phyloP scores from a whole-genome alignment of 148 eudicot species.

The Limonium bicolor region DNA sequence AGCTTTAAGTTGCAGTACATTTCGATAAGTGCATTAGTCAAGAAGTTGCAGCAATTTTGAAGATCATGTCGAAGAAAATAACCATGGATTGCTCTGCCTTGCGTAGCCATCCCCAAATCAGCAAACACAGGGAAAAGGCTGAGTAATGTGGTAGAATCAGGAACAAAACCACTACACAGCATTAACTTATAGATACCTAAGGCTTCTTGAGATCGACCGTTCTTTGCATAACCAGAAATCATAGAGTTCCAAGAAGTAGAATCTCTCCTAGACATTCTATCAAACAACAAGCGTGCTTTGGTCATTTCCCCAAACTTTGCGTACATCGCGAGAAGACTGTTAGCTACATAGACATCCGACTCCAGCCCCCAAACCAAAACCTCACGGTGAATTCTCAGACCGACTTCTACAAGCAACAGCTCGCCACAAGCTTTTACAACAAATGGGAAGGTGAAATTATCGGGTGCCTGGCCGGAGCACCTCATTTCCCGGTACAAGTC shows the following conservation, averaged over 20 bases:
- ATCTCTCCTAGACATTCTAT: constrained; percentile 29
- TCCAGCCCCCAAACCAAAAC: constrained; percentile 25
- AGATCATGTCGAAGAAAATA: too few species aligned
- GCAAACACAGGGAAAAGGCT: too few species aligned
- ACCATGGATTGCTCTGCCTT: too few species aligned
- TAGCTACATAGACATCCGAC: constrained; percentile 19
- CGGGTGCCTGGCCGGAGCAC: constrained; percentile 14
- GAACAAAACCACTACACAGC: neutral
- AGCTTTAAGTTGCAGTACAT: constrained; percentile 38
- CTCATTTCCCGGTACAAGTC: constrained; percentile 14
- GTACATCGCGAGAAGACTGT: constrained; percentile 33
- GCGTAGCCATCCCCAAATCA: constrained; percentile 24
- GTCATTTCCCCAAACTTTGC: constrained; percentile 8
- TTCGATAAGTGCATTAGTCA: too few species aligned
- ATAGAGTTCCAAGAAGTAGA: constrained; percentile 50
- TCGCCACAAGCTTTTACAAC: constrained; percentile 39
- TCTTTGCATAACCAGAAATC: constrained; percentile 38
- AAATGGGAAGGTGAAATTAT: constrained; percentile 37
- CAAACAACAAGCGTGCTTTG: constrained; percentile 28
- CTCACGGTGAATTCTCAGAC: constrained; percentile 28
- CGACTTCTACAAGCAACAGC: constrained; percentile 14
- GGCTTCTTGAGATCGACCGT: too few species aligned
- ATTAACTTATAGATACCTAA: neutral
- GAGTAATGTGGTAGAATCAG: too few species aligned
- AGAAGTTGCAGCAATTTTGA: too few species aligned